Evolutionary conservation across 139 green algal genomes (phyloP).

Genomic region (Chlorella sorokiniana): DNA sequence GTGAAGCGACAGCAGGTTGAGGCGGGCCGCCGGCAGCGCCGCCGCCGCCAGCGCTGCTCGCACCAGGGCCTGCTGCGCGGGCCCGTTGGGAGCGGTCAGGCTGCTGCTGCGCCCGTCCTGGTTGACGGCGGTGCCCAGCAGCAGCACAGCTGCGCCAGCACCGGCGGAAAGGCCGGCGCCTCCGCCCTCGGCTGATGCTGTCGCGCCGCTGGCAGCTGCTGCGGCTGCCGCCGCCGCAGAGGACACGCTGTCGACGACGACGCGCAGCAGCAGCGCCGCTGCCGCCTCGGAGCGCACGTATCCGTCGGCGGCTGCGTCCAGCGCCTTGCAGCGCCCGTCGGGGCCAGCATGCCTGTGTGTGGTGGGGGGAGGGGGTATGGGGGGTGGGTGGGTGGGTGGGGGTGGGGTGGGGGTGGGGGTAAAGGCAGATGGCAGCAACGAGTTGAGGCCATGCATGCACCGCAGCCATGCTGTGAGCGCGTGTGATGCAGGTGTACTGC

Average conservation of each 20-base stretch:
- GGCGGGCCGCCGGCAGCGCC: conserved; percentile 1
- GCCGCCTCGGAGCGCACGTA: conserved; percentile 76
- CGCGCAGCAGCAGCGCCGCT: conserved; percentile 1
- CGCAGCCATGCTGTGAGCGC: too few species aligned
- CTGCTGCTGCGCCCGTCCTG: conserved; percentile 56
- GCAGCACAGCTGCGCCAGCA: conserved; percentile 11
- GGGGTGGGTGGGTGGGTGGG: conserved; percentile 8
- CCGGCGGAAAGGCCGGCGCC: too few species aligned
- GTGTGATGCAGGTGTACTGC: too few species aligned
- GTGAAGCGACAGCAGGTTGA: conserved; percentile 57
- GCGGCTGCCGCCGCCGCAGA: not conserved
- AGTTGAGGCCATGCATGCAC: too few species aligned
- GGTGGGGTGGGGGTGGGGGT: conserved; percentile 65
- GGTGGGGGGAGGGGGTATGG: conserved; percentile 4
- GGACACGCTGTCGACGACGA: conserved; percentile 13
- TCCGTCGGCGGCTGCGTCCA: conserved; percentile 81
- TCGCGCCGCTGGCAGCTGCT: too few species aligned
- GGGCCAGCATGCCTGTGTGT: conserved; percentile 36
- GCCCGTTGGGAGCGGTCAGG: conserved; percentile 58
- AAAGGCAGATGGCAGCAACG: not conserved
- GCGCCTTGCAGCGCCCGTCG: conserved; percentile 87
- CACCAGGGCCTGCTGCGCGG: conserved; percentile 61
- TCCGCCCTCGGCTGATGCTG: too few species aligned
- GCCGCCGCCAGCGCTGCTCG: conserved; percentile 46
- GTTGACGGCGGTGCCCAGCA: conserved; percentile 44